Evolutionary conservation across 2,329 filamentous ascomycete genomes (phyloP).

Genomic region (Fusarium devonianum): DNA sequence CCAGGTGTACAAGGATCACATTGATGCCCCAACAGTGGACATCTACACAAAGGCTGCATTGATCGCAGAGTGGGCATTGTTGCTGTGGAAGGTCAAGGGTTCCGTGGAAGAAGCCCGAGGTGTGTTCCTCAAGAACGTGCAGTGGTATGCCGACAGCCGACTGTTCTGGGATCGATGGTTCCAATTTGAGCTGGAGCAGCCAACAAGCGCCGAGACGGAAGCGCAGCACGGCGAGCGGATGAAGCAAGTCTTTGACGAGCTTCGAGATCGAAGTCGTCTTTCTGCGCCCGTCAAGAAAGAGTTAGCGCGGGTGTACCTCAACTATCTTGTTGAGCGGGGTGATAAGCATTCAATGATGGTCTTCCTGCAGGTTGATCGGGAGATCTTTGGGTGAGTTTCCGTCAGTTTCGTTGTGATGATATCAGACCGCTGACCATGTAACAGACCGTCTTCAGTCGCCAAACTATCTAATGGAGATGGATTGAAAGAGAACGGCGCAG

Average conservation of each 20-base stretch:
- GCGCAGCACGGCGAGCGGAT: slow-evolving; percentile 73
- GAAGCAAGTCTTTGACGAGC: slow-evolving; percentile 78
- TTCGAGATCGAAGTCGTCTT: slow-evolving; percentile 76
- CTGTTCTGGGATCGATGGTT: slow-evolving; percentile 92
- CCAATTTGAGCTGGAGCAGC: slow-evolving; percentile 86
- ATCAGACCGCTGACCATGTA: slow-evolving; percentile 20
- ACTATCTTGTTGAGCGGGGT: slow-evolving; percentile 83
- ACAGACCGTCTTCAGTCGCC: slow-evolving; percentile 57
- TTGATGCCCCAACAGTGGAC: slow-evolving; percentile 75
- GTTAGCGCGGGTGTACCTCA: slow-evolving; percentile 79
- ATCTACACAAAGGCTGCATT: slow-evolving; percentile 85
- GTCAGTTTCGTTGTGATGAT: neutral
- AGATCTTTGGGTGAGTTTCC: slow-evolving; percentile 78
- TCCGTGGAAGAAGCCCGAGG: slow-evolving; percentile 81
- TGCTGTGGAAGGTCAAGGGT: slow-evolving; percentile 89
- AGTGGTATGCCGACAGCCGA: slow-evolving; percentile 84
- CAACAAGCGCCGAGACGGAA: slow-evolving; percentile 71
- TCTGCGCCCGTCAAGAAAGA: slow-evolving; percentile 73
- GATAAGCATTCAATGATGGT: slow-evolving; percentile 85
- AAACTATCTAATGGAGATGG: slow-evolving; percentile 46
- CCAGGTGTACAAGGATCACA: slow-evolving; percentile 79
- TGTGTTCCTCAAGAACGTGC: slow-evolving; percentile 81
- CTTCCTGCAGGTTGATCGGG: slow-evolving; percentile 81
- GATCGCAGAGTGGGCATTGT: slow-evolving; percentile 84
- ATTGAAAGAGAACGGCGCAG: slow-evolving; percentile 56